phyloP scores from a whole-genome alignment of 805 yeast genomes.

The Starmerella riodocensis region DNA sequence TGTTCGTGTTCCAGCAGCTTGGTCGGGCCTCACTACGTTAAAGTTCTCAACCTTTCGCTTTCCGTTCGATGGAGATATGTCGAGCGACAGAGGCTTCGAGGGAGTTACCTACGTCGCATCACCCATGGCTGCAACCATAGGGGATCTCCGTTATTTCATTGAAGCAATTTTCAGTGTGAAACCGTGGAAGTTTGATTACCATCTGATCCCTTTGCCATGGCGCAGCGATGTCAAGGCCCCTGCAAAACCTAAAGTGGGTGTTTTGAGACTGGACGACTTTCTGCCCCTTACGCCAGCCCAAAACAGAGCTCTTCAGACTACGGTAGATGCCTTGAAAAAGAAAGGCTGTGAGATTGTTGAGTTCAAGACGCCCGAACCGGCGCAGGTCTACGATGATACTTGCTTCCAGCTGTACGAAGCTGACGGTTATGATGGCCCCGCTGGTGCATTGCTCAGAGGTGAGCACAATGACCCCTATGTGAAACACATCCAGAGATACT shows the following conservation, averaged over 20 bases:
- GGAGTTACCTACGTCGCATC: constrained; percentile 21
- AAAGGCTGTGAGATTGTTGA: constrained; percentile 39
- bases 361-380: constrained; percentile 38
- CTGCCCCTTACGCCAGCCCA: constrained; percentile 40
- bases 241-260: constrained; percentile 35
- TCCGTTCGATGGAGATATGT: constrained; percentile 32
- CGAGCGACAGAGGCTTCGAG: constrained; percentile 37
- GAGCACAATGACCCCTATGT: constrained; percentile 31
- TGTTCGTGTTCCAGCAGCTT: constrained; percentile 43
- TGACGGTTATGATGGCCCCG: constrained; percentile 27
- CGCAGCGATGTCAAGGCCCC: constrained; percentile 30
- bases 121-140: constrained; percentile 36
- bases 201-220: constrained; percentile 38
- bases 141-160: constrained; percentile 39
- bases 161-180: constrained; percentile 34
- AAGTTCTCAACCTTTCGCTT: constrained; percentile 40
- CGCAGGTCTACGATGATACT: constrained; percentile 43
- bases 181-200: constrained; percentile 46
- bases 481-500: constrained; percentile 22
- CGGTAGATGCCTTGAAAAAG: constrained; percentile 31
- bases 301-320: constrained; percentile 29
- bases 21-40: constrained; percentile 38
- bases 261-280: constrained; percentile 37
- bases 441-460: constrained; percentile 22
- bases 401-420: constrained; percentile 42